Evolutionary conservation across 2,329 filamentous ascomycete species (phyloP).

Genomic region (Talaromyces sp.): DNA sequence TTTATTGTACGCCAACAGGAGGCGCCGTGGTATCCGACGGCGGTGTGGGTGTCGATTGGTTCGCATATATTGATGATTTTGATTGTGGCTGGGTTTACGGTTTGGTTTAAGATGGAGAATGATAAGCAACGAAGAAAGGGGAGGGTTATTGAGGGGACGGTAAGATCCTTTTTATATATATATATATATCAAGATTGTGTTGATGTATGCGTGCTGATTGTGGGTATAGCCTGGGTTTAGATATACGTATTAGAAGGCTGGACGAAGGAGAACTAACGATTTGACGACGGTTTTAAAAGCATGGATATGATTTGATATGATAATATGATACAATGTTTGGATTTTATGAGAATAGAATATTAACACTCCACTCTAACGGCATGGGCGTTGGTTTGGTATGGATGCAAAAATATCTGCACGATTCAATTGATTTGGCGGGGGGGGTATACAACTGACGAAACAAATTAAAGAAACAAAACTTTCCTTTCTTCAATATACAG

Average conservation of each 20-base stretch:
- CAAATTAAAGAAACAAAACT: conserved; percentile 6
- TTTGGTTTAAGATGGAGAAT: conserved; percentile 16
- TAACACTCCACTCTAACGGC: neutral
- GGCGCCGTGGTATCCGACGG: conserved; percentile 63
- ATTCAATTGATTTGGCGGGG: conserved; percentile 2
- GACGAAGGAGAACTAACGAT: neutral
- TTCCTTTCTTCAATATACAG: neutral
- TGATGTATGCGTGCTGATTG: neutral
- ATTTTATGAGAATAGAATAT: neutral
- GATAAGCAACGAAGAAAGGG: neutral
- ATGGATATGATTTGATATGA: neutral
- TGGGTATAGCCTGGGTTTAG: conserved; percentile 16
- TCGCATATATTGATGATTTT: conserved; percentile 23
- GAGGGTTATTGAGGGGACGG: conserved; percentile 15
- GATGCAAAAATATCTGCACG: neutral
- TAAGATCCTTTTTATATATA: neutral
- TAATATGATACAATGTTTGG: neutral
- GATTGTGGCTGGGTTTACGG: conserved; percentile 18
- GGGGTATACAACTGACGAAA: conserved; percentile 19
- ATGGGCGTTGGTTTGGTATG: neutral
- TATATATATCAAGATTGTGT: no score
- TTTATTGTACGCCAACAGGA: conserved; percentile 64
- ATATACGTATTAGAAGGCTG: conserved; percentile 15
- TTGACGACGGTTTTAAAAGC: neutral
- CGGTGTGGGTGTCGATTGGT: conserved; percentile 66